Base-by-base conservation (phyloP, 495 filamentous ascomycete species). In the Peziza echinospora region DNA sequence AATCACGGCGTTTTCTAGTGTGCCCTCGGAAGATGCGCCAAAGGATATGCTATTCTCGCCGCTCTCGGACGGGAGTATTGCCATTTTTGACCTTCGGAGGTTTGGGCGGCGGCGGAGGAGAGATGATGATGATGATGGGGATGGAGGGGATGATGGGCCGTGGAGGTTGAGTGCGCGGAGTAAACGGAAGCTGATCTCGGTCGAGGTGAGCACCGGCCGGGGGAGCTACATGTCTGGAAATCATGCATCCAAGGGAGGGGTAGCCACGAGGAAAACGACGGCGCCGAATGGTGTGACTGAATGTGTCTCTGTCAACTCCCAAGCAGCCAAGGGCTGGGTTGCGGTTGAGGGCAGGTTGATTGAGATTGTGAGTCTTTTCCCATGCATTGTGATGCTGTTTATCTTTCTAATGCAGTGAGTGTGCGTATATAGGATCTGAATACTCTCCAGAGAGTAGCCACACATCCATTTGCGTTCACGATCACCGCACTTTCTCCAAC, bases 401-500 rank as follows among this genome's bases (percentile, higher is more conserved):
- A 22, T n/a, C 30, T 37, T 21, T 16, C 16, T n/a, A n/a, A n/a
- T n/a, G n/a, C n/a, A n/a, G n/a, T n/a, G n/a, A n/a, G n/a, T n/a
- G n/a, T n/a, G n/a, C n/a, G n/a, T n/a, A n/a, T n/a, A n/a, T n/a
- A 55, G 52, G 53, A 55, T 39, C 64, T 94, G n/a, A 67, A 74
- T 45, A 85, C 82, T 0, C 63, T 93, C 5, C 71, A 72, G 28
- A 69, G 84, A 21, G 62, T 86, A 9, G 76, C 75, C 6, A 73
- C 74, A 45, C 73, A 83, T 47, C 70, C 72, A 25, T 93, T 82
- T 54, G 79, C 84, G 0, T 91, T 78, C 68, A 74, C 80, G 16
- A 84, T 94, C 40, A 82, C 78, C 44, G 77, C 83, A 2, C 63
- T 96, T 28, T 93, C 87, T 0, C 72, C 83, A 47, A 77, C 83